Evolutionary conservation across 331 rosid species (phyloP).

Genomic region (Rosa hybrid): DNA sequence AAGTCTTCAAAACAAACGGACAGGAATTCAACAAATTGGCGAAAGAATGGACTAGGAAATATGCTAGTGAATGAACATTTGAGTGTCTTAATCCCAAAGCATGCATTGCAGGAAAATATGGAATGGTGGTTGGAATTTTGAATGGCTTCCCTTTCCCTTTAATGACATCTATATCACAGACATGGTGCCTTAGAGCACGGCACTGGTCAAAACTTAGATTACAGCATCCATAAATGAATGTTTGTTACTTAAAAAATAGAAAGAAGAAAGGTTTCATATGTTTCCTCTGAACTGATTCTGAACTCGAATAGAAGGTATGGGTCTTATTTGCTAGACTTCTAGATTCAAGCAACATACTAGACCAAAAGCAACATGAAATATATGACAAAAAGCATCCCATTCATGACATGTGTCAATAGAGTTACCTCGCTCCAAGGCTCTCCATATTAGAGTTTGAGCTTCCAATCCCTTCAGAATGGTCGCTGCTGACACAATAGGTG

Average conservation of each 20-base stretch:
- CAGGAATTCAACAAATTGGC: constrained; percentile 10
- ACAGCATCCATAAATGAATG: neutral
- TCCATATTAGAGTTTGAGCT: constrained; percentile 1
- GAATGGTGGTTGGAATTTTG: neutral
- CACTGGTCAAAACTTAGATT: neutral
- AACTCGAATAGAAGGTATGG: neutral
- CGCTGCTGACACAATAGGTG: neutral
- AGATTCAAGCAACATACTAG: neutral
- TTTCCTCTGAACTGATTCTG: neutral
- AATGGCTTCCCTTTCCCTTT: neutral
- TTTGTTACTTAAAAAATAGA: neutral
- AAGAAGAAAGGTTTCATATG: neutral
- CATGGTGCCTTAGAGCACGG: neutral
- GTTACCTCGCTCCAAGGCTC: neutral
- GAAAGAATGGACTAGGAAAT: constrained; percentile 27
- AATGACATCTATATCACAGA: neutral
- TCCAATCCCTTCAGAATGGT: neutral
- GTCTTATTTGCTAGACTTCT: neutral
- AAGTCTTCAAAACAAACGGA: neutral
- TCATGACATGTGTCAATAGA: neutral
- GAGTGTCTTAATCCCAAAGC: neutral
- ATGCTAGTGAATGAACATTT: neutral
- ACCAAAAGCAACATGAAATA: neutral
- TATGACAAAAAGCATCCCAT: neutral
- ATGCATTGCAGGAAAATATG: neutral